Evolutionary conservation across 2,329 filamentous ascomycete genomes (phyloP), one percentile per base, ranked within the genome.

Genomic region (Monosporascus cannonballus): DNA sequence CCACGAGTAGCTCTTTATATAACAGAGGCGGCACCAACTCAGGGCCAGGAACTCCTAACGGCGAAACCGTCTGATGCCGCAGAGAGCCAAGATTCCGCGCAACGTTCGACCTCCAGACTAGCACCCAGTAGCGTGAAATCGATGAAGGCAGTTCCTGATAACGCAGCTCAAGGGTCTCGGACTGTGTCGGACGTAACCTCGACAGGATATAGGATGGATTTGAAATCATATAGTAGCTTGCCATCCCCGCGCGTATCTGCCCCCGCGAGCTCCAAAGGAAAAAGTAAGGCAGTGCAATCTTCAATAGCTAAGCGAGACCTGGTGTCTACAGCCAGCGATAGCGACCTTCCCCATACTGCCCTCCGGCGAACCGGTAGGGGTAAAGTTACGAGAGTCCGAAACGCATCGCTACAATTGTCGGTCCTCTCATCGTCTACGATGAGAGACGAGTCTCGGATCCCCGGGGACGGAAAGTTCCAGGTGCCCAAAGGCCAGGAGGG

Each of bases 101-200:
- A 55, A 27, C 60, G 61, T 44, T 63, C 64, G 7, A 50, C 53
- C 22, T 66, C 60, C 4, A 64, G 55, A 50, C 64, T 65, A 0
- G 51, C 57, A 3, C 61, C 58, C 22, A 73, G 64, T 22, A 63
- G 62, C 3, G 77, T 80, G 14, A 76, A 67, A 57, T 76, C 75
- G 2, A 79, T 82, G 69, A 73, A 78, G 4, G 78, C 78, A 37
- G 71, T 74, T 61, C 80, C 80, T 61, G 76, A 82, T 55, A 71
- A 59, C 41, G 66, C 64, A 6, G 59, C 59, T 14, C 66, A 59
- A 48, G 56, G 62, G 27, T 61, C 64, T 1, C 59, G 56, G 51
- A 57, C 25, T 53, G 59, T 22, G 38, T 58, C 22, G 27, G 30
- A 39, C 27, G 42, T 22, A 48, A n/a, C 45, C 7, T 49, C 53